Conservation (phyloP, 805 yeast genomes). For the Kluyveromyces nonfermentans region DNA sequence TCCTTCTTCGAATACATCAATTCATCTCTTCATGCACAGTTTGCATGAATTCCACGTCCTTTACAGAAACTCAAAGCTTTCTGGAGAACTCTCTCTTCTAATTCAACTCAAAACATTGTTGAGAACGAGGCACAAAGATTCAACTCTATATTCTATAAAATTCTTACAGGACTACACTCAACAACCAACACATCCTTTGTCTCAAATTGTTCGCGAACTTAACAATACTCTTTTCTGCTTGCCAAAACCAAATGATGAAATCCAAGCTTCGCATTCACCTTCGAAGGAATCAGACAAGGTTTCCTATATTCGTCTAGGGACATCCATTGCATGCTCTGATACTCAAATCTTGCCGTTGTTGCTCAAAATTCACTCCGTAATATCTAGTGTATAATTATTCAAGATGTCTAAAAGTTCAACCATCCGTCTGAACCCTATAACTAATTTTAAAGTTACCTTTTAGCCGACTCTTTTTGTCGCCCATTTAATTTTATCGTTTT, state of each 20-base stretch:
- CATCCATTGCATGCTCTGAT: conserved; percentile 2
- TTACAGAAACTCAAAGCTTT: not conserved
- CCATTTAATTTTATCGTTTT: no score
- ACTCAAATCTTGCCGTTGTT: conserved; percentile 1
- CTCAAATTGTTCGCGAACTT: not conserved
- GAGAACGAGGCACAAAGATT: conserved; percentile 2
- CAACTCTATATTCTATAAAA: not conserved
- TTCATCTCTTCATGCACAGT: conserved; percentile 4
- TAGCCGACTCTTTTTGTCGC: no score
- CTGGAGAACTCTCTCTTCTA: not conserved
- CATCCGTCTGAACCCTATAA: not conserved
- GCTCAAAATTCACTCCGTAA: not conserved
- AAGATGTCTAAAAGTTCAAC: not conserved
- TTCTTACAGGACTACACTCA: conserved; percentile 1
- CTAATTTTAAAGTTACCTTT: no score
- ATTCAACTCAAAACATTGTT: not conserved
- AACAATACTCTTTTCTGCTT: not conserved
- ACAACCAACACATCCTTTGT: conserved; percentile 1
- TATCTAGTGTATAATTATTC: not conserved
- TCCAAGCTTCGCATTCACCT: not conserved
- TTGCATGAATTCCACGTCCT: conserved; percentile 5
- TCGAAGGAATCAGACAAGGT: not conserved
- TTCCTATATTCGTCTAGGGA: not conserved
- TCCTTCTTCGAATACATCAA: not conserved
- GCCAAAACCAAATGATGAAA: not conserved